A percentile compares a stretch with the other conserved stretches of the same genome.
These are phyloP conservation scores for Teratosphaeria gauchensis DNA, from an alignment of 2,329 filamentous ascomycete genomes.

Conservation along the genomic window DNA sequence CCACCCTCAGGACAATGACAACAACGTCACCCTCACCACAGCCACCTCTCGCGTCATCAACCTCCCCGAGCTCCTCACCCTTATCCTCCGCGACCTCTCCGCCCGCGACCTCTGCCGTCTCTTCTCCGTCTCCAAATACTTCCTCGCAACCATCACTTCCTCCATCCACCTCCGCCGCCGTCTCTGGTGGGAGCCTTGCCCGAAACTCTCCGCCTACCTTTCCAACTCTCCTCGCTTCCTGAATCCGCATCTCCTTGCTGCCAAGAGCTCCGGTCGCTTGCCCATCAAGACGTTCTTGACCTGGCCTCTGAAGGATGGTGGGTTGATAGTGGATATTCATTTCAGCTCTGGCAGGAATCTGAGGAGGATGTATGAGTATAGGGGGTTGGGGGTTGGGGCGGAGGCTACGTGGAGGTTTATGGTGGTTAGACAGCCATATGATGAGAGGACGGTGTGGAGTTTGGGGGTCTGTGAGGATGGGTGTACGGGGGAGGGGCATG, in stretches of 20 bases:
- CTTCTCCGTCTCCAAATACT: not conserved
- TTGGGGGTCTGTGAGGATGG: not conserved
- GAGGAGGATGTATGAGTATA: not conserved
- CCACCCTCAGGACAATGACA: not conserved
- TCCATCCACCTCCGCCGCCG: not conserved
- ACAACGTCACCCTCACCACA: not conserved
- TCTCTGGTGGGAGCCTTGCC: not conserved
- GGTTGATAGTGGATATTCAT: not conserved
- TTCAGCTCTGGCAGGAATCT: not conserved
- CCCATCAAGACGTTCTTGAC: not conserved
- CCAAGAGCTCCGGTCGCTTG: not conserved
- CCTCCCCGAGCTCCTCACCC: conserved; percentile 1
- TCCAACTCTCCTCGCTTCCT: not conserved
- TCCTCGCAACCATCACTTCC: not conserved
- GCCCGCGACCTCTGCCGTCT: not conserved
- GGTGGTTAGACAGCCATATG: not conserved
- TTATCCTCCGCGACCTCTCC: not conserved
- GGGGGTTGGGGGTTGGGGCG: not conserved
- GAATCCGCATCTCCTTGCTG: not conserved
- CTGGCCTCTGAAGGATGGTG: not conserved
- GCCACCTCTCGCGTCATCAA: not conserved
- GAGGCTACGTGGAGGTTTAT: not conserved
- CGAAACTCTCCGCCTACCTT: not conserved
- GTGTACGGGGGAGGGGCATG: not conserved
- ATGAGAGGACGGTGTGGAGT: not conserved